Evolutionary conservation across 2,329 filamentous ascomycete species (phyloP), one percentile per base, ranked within the genome.

Genomic region (Fusarium pseudograminearum): DNA sequence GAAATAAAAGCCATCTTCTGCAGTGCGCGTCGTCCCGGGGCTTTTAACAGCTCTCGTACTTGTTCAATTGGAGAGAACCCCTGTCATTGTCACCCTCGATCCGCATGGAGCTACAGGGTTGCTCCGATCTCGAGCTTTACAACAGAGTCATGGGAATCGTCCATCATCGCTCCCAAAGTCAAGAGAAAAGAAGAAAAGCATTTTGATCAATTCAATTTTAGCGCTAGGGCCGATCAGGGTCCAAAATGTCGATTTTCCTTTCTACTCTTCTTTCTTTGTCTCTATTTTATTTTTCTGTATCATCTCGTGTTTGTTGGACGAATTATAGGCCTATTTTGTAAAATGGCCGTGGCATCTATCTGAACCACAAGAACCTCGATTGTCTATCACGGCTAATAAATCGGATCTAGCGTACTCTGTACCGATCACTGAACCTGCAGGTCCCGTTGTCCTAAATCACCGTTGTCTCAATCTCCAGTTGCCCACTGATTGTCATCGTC

Each of bases 101-200:
- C 22, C 20, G 40, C 40, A 24, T 44, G 22, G 7, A 44, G 41
- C 16, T 44, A 26, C 41, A 44, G 22, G 41, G 22, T 44, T 4
- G 20, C 41, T 65, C 61, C 75, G 75, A 77, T 77, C 75, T 61
- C 31, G 59, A 72, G 59, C 53, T 22, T 48, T 55, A 55, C 57
- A 61, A 66, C 65, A 55, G 45, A 47, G 64, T 45, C 62, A 59
- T 76, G 67, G 57, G 55, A 41, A 77, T 77, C 75, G 74, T 50
- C 26, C 26, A 60, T 42, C 50, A 57, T 60, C 61, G 33, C 28
- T 26, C 24, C 47, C 33, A 33, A 26, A 50, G 30, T 50, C 28
- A 24, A 50, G 30, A 61, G 30, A 38, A 61, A 36, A 50, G 24
- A 42, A 24, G 20, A 62, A 57, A 22, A 8, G 31, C 51, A 56